Evolutionary conservation across 495 filamentous ascomycete species (phyloP), one percentile per base, ranked within the genome.

Genomic region (Aspergillus baeticus): DNA sequence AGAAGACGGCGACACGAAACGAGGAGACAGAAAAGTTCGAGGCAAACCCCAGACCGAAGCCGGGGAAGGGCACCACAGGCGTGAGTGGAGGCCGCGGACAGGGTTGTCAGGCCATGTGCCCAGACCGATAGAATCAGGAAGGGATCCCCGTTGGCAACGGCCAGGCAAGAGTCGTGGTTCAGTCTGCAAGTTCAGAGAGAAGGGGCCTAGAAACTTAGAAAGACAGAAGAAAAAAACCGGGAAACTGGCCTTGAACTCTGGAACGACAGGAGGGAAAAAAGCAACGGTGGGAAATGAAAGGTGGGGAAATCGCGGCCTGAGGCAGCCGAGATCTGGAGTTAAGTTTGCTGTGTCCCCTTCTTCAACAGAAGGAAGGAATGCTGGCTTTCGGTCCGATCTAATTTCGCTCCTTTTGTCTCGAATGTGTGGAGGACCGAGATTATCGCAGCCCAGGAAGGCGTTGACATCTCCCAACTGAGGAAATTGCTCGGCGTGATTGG

Each of bases 101-200:
- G 44, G 42, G 42, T 13, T 45, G 42, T 45, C 42, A 45, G 42
- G 42, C 42, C 42, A 45, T 45, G 42, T 18, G 17, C 42, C 21
- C 42, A 14, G 15, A 18, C 42, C 13, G 15, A 23, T 8, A 21
- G 42, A 22, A 45, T 21, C 18, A 22, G 42, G 42, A 45, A 45
- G 42, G n/a, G 18, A 45, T 45, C 42, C n/a, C 23, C 42, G 17
- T 6, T 10, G 15, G 22, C 23, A 11, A 8, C 8, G 26, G 8
- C 26, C 26, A 29, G 26, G 26, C 26, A 8, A 29, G 26, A 29
- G 4, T 29, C 26, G 26, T 4, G 26, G 26, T 29, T 29, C 26
- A 29, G 26, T 8, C 8, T 8, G 26, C 4, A 29, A 29, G 8
- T 8, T 3, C 26, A 29, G 26, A 8, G 26, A 29, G 26, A 29